Conservation (phyloP, 208 protist species). For the Leishmania major region DNA sequence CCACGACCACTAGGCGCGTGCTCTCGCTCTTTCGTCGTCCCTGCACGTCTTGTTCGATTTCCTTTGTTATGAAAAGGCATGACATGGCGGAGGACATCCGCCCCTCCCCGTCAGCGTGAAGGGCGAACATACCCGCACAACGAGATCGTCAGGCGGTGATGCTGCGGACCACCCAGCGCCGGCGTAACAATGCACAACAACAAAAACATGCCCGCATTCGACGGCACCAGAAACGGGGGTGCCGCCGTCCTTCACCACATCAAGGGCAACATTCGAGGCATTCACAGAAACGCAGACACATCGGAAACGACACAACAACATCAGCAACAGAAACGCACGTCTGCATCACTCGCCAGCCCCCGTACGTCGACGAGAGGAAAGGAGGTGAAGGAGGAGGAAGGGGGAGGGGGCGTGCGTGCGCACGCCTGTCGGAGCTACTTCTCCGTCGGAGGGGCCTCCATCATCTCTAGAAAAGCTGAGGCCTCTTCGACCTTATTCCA, state of each 20-base stretch:
- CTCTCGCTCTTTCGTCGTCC: background rate
- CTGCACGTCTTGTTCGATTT: background rate
- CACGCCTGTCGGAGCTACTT: background rate
- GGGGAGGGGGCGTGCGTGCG: background rate
- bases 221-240: background rate
- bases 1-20: too few species aligned
- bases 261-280: background rate
- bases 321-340: too few species aligned
- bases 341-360: too few species aligned
- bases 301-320: background rate
- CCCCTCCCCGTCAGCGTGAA: background rate
- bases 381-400: too few species aligned
- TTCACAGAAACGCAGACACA: background rate
- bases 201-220: background rate
- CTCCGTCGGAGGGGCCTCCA: conserved; percentile 17
- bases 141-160: background rate
- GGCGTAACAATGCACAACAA: background rate
- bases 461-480: conserved; percentile 64
- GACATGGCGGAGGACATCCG: too few species aligned
- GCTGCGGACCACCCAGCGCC: background rate
- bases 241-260: too few species aligned
- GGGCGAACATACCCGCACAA: background rate
- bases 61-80: background rate
- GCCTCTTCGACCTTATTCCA: conserved; percentile 66
- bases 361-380: too few species aligned